phyloP scores from a whole-genome alignment of 148 eudicot genomes.

The Rhododendron ferrugineum region DNA sequence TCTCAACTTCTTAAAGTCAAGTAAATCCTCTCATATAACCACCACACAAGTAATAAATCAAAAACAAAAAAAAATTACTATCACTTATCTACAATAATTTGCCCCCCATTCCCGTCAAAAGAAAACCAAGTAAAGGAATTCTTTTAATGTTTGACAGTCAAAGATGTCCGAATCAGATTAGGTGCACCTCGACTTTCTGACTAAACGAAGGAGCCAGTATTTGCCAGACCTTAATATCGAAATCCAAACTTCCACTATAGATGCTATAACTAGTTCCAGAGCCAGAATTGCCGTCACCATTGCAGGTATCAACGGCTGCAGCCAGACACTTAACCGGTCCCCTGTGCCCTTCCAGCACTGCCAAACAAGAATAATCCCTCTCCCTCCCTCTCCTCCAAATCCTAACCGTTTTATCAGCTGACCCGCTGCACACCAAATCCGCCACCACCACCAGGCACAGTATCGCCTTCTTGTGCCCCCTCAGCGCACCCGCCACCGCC shows the following conservation, averaged over 20 bases:
- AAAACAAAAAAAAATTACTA: too few species aligned
- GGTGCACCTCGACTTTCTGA: too few species aligned
- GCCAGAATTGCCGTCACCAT: slow-evolving; percentile 2
- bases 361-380: slow-evolving; percentile 52
- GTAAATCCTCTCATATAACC: neutral
- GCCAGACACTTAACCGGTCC: slow-evolving; percentile 39
- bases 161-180: too few species aligned
- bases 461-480: slow-evolving; percentile 76
- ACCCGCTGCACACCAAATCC: slow-evolving; percentile 72
- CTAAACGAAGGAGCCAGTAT: slow-evolving; percentile 27
- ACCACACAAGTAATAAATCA: neutral
- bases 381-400: slow-evolving; percentile 60
- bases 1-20: neutral
- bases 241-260: slow-evolving; percentile 79
- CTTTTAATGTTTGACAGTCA: too few species aligned
- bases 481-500: slow-evolving; percentile 64
- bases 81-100: neutral
- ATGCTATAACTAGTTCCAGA: slow-evolving; percentile 37
- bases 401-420: slow-evolving; percentile 76
- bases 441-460: slow-evolving; percentile 55
- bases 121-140: neutral
- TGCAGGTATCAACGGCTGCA: slow-evolving; percentile 35
- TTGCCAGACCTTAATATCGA: slow-evolving; percentile 64
- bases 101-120: neutral
- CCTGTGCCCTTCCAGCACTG: slow-evolving; percentile 63